Evolutionary conservation across 192 early-diverging fungal species (phyloP).

Genomic region (Mortierella hygrophila): DNA sequence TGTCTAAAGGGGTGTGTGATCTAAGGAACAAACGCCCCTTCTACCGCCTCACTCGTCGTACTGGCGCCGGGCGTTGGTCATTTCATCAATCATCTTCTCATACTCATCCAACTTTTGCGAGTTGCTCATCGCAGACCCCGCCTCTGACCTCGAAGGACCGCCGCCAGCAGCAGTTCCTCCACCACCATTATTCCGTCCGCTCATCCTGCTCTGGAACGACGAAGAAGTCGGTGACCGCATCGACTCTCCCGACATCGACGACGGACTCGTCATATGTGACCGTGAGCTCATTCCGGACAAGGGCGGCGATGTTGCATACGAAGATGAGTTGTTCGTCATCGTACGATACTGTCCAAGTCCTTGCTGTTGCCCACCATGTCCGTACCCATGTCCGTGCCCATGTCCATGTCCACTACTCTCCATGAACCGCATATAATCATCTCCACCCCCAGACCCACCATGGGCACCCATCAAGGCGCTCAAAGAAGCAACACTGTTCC

Average conservation of each 20-base stretch:
- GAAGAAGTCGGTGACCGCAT: neutral
- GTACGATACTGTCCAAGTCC: neutral
- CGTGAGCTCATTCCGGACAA: neutral
- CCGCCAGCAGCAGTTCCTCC: neutral
- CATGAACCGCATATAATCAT: neutral
- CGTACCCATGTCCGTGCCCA: neutral
- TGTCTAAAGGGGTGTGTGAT: neutral
- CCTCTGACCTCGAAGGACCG: neutral
- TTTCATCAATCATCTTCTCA: constrained; percentile 50
- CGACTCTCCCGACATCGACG: neutral
- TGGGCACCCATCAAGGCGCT: constrained; percentile 7
- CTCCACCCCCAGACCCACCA: neutral
- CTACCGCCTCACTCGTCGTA: constrained; percentile 12
- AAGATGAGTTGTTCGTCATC: neutral
- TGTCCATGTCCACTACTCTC: neutral
- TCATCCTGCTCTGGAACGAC: neutral
- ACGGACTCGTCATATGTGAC: constrained; percentile 9
- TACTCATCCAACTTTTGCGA: constrained; percentile 45
- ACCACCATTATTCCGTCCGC: neutral
- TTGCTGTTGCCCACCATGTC: neutral
- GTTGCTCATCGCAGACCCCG: constrained; percentile 2
- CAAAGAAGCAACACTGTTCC: constrained; percentile 37
- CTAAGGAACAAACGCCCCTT: neutral
- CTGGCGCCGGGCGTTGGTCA: constrained; percentile 28
- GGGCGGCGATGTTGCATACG: neutral